Evolutionary conservation across 106 monocot genomes (phyloP).

Genomic region (Ottelia alismoides): DNA sequence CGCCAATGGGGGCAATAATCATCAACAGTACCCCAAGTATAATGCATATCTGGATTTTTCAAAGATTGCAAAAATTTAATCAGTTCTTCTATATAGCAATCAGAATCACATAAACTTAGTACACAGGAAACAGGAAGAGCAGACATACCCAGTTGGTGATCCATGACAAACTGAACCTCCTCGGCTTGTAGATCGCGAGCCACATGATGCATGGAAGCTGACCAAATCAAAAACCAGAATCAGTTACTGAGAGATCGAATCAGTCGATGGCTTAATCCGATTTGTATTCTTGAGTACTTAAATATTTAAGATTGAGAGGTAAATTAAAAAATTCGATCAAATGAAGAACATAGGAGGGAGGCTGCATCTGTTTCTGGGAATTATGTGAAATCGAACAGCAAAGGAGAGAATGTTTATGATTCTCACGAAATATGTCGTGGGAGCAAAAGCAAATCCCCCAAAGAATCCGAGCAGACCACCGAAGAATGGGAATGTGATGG

Average conservation of each 20-base stretch:
- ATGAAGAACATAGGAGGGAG: too few relatives aligned
- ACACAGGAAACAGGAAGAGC: background rate
- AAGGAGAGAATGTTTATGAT: background rate
- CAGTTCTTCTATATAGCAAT: too few relatives aligned
- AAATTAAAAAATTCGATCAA: too few relatives aligned
- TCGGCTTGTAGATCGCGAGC: constrained; percentile 56
- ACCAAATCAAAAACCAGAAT: background rate
- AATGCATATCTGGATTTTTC: constrained; percentile 20
- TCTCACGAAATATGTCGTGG: constrained; percentile 52
- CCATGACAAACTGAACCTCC: constrained; percentile 55
- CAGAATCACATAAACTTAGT: too few relatives aligned
- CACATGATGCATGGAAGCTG: constrained; percentile 82
- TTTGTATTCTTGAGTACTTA: too few relatives aligned
- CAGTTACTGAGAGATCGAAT: background rate
- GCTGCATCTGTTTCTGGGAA: background rate
- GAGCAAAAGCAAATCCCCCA: constrained; percentile 52
- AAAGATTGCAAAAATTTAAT: too few relatives aligned
- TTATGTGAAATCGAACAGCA: too few relatives aligned
- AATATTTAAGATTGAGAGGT: too few relatives aligned
- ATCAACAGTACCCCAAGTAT: constrained; percentile 14
- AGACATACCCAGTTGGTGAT: constrained; percentile 44
- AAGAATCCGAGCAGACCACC: constrained; percentile 49
- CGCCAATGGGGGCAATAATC: constrained; percentile 15
- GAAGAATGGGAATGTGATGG: constrained; percentile 45
- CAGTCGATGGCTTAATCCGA: too few relatives aligned